Percentiles rank a stretch among this genome's conserved stretches.
Conservation (phyloP, 371 early-diverging fungal genomes). For the Blakeslea trispora region DNA sequence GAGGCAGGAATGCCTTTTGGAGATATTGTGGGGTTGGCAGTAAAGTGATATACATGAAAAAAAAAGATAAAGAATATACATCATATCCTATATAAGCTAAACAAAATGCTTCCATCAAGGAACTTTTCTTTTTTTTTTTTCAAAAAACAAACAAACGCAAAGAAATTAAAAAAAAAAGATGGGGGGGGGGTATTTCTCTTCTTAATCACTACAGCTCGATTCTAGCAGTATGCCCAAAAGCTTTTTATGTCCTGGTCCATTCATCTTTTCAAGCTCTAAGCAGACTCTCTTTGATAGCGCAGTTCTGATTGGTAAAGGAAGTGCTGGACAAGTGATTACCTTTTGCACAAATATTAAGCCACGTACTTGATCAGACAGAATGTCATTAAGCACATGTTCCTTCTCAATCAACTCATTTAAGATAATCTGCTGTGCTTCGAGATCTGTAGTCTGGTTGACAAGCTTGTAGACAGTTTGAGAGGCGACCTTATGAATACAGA, state of each 20-base stretch:
- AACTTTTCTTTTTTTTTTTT: too few relatives aligned
- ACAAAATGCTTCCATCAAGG: conserved; percentile 4
- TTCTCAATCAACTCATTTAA: conserved; percentile 16
- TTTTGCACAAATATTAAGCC: conserved; percentile 44
- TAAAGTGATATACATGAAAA: not conserved
- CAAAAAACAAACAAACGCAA: too few relatives aligned
- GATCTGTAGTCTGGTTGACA: conserved; percentile 82
- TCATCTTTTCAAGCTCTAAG: conserved; percentile 13
- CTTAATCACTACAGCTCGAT: not conserved
- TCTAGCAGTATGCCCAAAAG: conserved; percentile 20
- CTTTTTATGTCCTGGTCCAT: conserved; percentile 30
- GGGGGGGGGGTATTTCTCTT: not conserved
- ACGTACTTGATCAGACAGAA: conserved; percentile 39
- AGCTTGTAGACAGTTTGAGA: conserved; percentile 84
- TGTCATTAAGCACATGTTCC: conserved; percentile 20
- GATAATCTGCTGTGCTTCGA: conserved; percentile 27
- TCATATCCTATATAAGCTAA: too few relatives aligned
- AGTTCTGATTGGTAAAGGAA: conserved; percentile 15
- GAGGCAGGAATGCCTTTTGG: too few relatives aligned
- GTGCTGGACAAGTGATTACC: conserved; percentile 27
- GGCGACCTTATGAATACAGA: conserved; percentile 91
- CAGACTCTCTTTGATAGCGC: conserved; percentile 15
- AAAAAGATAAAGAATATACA: not conserved
- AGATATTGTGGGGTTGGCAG: too few relatives aligned
- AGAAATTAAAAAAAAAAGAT: not conserved